Evolutionary conservation across 2,329 filamentous ascomycete species (phyloP).

Genomic region (Colletotrichum eleusines): DNA sequence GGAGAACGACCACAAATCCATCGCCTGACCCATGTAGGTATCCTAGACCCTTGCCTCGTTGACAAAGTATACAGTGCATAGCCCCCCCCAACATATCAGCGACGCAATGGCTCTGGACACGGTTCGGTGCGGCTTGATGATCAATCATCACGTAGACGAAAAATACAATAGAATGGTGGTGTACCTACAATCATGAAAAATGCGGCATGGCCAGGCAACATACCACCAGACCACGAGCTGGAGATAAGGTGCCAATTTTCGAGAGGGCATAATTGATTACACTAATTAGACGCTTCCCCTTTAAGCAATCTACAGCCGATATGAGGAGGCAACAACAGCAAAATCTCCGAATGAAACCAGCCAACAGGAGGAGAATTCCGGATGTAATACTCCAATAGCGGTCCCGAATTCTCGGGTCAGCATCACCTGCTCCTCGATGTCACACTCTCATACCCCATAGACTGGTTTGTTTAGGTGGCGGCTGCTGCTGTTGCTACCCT

Average conservation of each 20-base stretch:
- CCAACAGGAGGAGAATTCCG: constrained; percentile 22
- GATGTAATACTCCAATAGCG: constrained; percentile 30
- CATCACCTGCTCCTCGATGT: constrained; percentile 11
- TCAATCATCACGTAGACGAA: constrained; percentile 7
- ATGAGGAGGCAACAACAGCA: constrained; percentile 15
- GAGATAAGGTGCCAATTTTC: background rate
- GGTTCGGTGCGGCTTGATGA: constrained; percentile 17
- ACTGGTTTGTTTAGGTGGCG: background rate
- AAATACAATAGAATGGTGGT: background rate
- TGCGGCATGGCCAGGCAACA: constrained; percentile 19
- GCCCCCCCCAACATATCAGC: background rate
- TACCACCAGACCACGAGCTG: background rate
- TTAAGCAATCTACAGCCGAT: constrained; percentile 22
- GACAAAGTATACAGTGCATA: constrained; percentile 7
- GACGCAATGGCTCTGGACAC: background rate
- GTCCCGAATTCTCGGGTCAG: constrained; percentile 33
- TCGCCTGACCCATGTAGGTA: background rate
- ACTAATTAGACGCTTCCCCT: constrained; percentile 17
- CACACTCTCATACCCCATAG: background rate
- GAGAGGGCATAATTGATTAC: constrained; percentile 15
- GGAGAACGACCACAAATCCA: constrained; percentile 6
- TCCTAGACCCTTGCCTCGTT: constrained; percentile 19
- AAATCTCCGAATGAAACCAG: constrained; percentile 33
- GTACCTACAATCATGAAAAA: background rate
- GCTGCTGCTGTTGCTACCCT: background rate